Percentiles rank a stretch among this genome's conserved stretches.
Evolutionary conservation across 495 filamentous ascomycete genomes (phyloP).

Genomic region (Penicillium psychrofluorescens): DNA sequence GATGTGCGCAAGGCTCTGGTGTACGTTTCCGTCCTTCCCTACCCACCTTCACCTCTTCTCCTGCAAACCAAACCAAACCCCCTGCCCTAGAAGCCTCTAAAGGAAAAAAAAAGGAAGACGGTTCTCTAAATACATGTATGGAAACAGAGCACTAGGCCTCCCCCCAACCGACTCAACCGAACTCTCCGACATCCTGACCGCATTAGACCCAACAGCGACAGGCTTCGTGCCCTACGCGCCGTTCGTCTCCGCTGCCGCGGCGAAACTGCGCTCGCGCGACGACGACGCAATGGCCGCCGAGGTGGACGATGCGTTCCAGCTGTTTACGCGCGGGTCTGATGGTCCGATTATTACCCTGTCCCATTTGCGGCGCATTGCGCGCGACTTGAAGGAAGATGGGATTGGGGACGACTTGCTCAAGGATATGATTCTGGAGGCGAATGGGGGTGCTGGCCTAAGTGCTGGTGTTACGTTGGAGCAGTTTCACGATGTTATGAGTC

Average conservation of each 20-base stretch:
- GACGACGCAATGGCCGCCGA: slow-evolving; percentile 55
- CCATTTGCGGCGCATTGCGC: slow-evolving; percentile 72
- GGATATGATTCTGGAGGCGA: slow-evolving; percentile 93
- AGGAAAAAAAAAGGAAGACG: too few relatives aligned
- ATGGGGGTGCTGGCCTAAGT: slow-evolving; percentile 65
- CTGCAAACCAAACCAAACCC: neutral
- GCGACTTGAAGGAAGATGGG: slow-evolving; percentile 65
- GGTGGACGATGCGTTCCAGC: slow-evolving; percentile 67
- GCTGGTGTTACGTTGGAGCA: slow-evolving; percentile 69
- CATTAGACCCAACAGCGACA: slow-evolving; percentile 71
- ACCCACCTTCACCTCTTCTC: slow-evolving; percentile 1
- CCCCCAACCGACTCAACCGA: slow-evolving; percentile 55
- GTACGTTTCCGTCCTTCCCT: slow-evolving; percentile 38
- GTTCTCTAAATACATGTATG: neutral
- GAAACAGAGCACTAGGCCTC: slow-evolving; percentile 63
- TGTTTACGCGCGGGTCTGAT: slow-evolving; percentile 58
- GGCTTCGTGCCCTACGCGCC: slow-evolving; percentile 67
- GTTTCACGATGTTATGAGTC: slow-evolving; percentile 78
- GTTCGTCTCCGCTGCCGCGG: slow-evolving; percentile 78
- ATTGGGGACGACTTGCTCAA: slow-evolving; percentile 71
- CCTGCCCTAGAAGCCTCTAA: neutral
- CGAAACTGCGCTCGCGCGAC: slow-evolving; percentile 59
- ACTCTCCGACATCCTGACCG: slow-evolving; percentile 64
- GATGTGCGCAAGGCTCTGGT: slow-evolving; percentile 80
- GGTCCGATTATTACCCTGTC: slow-evolving; percentile 69